Evolutionary conservation across 768 basidiomycete genomes (phyloP).

Genomic region (Boletus tylopilopsis): DNA sequence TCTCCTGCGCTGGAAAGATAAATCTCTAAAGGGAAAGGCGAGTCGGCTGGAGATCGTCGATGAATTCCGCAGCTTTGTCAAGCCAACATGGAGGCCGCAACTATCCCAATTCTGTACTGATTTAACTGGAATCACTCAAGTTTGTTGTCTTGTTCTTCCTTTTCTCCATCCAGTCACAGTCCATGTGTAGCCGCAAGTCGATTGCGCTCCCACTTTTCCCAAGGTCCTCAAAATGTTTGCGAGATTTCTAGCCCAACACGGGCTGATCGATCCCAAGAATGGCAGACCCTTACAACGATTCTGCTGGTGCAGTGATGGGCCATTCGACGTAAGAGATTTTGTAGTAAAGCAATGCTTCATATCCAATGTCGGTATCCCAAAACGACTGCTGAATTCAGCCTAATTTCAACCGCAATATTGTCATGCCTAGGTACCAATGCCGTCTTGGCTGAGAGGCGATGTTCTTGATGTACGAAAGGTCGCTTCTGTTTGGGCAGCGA

Average conservation of each 20-base stretch:
- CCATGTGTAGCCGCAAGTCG: slow-evolving; percentile 66
- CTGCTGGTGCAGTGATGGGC: slow-evolving; percentile 84
- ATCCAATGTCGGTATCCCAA: slow-evolving; percentile 52
- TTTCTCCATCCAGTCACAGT: slow-evolving; percentile 5
- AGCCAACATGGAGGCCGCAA: slow-evolving; percentile 80
- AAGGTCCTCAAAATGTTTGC: slow-evolving; percentile 61
- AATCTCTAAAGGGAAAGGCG: slow-evolving; percentile 44
- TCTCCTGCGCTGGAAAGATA: slow-evolving; percentile 78
- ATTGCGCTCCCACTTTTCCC: slow-evolving; percentile 72
- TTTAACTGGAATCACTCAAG: slow-evolving; percentile 92
- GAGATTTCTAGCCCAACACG: slow-evolving; percentile 65
- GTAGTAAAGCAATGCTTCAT: slow-evolving; percentile 89
- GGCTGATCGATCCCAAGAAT: slow-evolving; percentile 58
- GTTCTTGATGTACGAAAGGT: slow-evolving; percentile 69
- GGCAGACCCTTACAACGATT: slow-evolving; percentile 58
- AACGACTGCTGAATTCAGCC: slow-evolving; percentile 1
- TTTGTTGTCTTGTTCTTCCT: slow-evolving; percentile 35
- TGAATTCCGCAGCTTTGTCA: slow-evolving; percentile 86
- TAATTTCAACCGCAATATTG: slow-evolving; percentile 6
- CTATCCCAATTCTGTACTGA: slow-evolving; percentile 81
- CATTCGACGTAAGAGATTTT: slow-evolving; percentile 81
- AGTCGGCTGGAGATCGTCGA: slow-evolving; percentile 64
- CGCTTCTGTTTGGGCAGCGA: slow-evolving; percentile 44
- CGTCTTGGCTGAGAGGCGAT: slow-evolving; percentile 69
- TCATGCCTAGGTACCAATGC: slow-evolving; percentile 52